Evolutionary conservation across 106 monocot species (phyloP).

Genomic region (Acorus gramineus): DNA sequence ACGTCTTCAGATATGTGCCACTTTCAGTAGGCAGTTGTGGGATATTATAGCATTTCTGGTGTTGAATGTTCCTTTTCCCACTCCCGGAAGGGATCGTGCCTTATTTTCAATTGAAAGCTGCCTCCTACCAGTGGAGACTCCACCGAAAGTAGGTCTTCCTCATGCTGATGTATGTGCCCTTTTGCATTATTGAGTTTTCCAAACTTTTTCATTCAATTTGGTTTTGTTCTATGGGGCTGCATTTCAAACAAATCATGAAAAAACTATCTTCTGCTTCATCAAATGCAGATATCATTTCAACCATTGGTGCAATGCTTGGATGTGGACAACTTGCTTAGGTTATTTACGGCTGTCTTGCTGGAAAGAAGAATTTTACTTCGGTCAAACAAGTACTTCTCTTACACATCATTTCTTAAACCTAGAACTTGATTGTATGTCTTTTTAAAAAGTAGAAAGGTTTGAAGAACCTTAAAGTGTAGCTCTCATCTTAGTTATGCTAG

Average conservation of each 20-base stretch:
- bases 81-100: constrained; percentile 76
- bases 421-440: neutral
- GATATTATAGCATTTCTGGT: constrained; percentile 79
- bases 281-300: constrained; percentile 90
- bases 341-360: constrained; percentile 91
- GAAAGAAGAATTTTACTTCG: constrained; percentile 96
- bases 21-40: constrained; percentile 90
- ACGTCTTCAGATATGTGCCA: neutral
- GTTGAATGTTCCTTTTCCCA: constrained; percentile 79
- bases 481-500: neutral
- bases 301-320: constrained; percentile 93
- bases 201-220: constrained; percentile 2
- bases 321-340: constrained; percentile 87
- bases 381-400: constrained; percentile 73
- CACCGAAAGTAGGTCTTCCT: constrained; percentile 83
- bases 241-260: no score
- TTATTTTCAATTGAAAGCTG: constrained; percentile 77
- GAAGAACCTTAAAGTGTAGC: no score
- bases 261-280: constrained; percentile 7
- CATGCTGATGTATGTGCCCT: constrained; percentile 75
- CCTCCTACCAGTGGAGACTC: constrained; percentile 86
- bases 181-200: constrained; percentile 7
- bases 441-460: no score
- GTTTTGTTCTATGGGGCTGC: no score
- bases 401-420: constrained; percentile 3